Evolutionary conservation across 108 stramenopile species (phyloP).

Genomic region (Pelagomonas calceolata): DNA sequence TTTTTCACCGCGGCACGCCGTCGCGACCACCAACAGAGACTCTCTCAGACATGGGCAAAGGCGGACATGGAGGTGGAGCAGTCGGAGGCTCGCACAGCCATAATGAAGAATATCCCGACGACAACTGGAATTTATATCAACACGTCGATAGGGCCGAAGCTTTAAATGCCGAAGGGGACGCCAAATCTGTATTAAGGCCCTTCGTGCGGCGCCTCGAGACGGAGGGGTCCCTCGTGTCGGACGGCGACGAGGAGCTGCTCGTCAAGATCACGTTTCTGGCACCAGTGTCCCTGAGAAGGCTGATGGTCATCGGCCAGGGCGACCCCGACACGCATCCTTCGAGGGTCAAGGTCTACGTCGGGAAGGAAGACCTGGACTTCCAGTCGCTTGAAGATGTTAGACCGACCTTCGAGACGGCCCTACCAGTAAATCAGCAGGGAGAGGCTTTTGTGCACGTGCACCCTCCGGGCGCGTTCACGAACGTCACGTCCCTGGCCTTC

Average conservation of each 20-base stretch:
- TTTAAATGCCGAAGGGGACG: constrained; percentile 4
- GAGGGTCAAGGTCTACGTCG: constrained; percentile 4
- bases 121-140: constrained; percentile 14
- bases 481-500: constrained; percentile 3
- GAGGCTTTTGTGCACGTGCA: constrained; percentile 6
- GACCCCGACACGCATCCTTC: background rate
- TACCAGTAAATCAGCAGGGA: constrained; percentile 4
- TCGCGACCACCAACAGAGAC: too few relatives aligned
- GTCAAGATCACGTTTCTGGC: background rate
- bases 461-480: background rate
- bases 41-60: background rate
- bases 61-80: background rate
- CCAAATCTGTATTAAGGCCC: background rate
- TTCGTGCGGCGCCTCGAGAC: constrained; percentile 4
- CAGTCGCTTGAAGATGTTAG: background rate
- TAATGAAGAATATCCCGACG: constrained; percentile 10
- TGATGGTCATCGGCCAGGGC: constrained; percentile 11
- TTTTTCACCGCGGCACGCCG: too few relatives aligned
- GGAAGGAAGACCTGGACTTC: constrained; percentile 4
- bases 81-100: background rate
- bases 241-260: constrained; percentile 10
- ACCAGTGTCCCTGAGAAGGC: background rate
- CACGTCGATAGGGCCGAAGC: background rate
- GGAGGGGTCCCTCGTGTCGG: background rate
- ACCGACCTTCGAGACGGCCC: background rate